phyloP scores from a whole-genome alignment of 2,329 filamentous ascomycete species.

The Aspergillus sojae region DNA sequence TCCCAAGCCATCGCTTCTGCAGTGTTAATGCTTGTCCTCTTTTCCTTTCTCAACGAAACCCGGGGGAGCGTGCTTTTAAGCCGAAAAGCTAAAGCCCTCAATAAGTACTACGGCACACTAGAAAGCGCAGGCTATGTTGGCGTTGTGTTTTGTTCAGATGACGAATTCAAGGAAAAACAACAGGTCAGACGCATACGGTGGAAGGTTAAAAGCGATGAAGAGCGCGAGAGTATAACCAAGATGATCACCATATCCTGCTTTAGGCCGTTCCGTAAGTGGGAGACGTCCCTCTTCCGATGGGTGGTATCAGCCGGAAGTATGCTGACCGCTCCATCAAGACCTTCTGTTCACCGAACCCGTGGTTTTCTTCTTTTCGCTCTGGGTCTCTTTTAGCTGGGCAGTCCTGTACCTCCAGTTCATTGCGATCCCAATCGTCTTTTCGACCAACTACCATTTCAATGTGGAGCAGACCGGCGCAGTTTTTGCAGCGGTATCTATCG shows the following conservation, averaged over 20 bases:
- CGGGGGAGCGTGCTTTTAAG: conserved; percentile 75
- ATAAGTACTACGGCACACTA: conserved; percentile 73
- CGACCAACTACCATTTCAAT: conserved; percentile 66
- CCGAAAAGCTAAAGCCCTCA: conserved; percentile 70
- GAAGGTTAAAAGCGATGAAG: conserved; percentile 74
- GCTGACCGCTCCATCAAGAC: conserved; percentile 25
- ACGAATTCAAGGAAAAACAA: conserved; percentile 28
- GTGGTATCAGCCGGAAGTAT: background rate
- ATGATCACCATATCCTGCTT: conserved; percentile 73
- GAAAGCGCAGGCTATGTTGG: conserved; percentile 64
- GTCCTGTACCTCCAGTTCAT: conserved; percentile 79
- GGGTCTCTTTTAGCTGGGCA: conserved; percentile 84
- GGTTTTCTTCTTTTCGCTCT: conserved; percentile 72
- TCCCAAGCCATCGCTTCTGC: conserved; percentile 71
- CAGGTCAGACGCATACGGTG: conserved; percentile 65
- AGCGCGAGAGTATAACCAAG: conserved; percentile 64
- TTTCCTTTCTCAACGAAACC: conserved; percentile 74
- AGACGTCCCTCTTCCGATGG: background rate
- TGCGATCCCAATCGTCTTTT: conserved; percentile 75
- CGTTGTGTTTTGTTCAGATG: conserved; percentile 47
- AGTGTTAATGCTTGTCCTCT: conserved; percentile 62
- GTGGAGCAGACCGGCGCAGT: conserved; percentile 67
- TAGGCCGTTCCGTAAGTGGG: conserved; percentile 65
- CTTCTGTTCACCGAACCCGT: conserved; percentile 63
- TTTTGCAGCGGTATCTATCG: conserved; percentile 69